phyloP scores from a whole-genome alignment of 1,284 basidiomycete genomes.

The Athelia psychrophila region DNA sequence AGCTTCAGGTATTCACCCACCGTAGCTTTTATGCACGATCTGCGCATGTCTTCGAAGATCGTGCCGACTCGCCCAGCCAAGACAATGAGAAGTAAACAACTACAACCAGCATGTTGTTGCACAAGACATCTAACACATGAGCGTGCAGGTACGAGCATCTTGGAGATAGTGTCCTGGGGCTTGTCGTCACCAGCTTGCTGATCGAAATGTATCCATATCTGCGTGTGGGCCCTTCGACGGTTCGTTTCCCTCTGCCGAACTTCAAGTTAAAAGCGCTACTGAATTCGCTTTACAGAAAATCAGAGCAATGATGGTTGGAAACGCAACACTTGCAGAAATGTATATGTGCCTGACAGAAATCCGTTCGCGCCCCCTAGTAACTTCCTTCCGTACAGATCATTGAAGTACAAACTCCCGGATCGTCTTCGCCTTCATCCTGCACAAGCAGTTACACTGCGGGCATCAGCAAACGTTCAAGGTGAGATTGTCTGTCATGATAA shows the following conservation, averaged over 20 bases:
- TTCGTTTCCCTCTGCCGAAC: slow-evolving; percentile 28
- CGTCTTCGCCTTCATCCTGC: slow-evolving; percentile 61
- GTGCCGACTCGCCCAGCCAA: slow-evolving; percentile 61
- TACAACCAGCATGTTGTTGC: slow-evolving; percentile 1
- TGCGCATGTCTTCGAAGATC: slow-evolving; percentile 72
- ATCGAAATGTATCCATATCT: slow-evolving; percentile 60
- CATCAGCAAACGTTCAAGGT: slow-evolving; percentile 71
- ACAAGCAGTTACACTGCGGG: slow-evolving; percentile 63
- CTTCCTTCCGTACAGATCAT: slow-evolving; percentile 40
- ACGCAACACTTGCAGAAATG: slow-evolving; percentile 69
- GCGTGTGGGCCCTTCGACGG: slow-evolving; percentile 74
- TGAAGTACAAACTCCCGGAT: slow-evolving; percentile 59
- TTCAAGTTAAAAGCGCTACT: not conserved
- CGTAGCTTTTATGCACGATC: slow-evolving; percentile 65
- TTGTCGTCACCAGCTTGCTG: slow-evolving; percentile 63
- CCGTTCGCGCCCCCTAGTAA: slow-evolving; percentile 2
- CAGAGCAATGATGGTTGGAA: slow-evolving; percentile 66
- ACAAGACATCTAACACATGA: slow-evolving; percentile 4
- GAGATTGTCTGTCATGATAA: slow-evolving; percentile 12
- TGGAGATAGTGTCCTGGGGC: slow-evolving; percentile 66
- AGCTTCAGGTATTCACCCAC: slow-evolving; percentile 61
- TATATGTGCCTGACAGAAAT: slow-evolving; percentile 26
- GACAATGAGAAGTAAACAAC: slow-evolving; percentile 70
- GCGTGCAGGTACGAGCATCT: slow-evolving; percentile 62
- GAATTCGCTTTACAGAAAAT: slow-evolving; percentile 55